Evolutionary conservation across 164 flowering plant genomes (phyloP).

Genomic region (Nymphaea colorata): DNA sequence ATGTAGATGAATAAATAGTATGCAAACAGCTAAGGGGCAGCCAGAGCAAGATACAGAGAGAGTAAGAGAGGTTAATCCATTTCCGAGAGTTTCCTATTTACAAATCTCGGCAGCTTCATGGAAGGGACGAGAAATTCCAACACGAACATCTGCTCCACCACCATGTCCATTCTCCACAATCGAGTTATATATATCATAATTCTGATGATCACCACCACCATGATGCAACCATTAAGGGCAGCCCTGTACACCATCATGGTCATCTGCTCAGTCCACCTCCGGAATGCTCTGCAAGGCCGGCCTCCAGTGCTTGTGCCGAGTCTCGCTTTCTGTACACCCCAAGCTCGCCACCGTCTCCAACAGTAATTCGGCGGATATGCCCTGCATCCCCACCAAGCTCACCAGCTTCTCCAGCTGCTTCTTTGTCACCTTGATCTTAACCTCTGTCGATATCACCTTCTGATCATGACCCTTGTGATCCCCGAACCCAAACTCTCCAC

Average conservation of each 20-base stretch:
- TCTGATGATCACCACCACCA: not conserved
- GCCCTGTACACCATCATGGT: not conserved
- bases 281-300: conserved; percentile 3
- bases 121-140: not conserved
- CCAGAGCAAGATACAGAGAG: no score
- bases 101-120: not conserved
- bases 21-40: no score
- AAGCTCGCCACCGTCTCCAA: not conserved
- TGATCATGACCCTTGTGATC: not conserved
- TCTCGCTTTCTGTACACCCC: not conserved
- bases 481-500: not conserved
- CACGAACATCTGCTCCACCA: not conserved
- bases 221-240: not conserved
- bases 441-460: not conserved
- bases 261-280: conserved; percentile 1
- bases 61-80: no score
- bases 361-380: not conserved
- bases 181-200: no score
- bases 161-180: not conserved
- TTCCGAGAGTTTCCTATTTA: not conserved
- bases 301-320: not conserved
- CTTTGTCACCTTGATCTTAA: conserved; percentile 7
- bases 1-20: no score
- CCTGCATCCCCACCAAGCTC: not conserved
- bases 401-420: conserved; percentile 7